Base-by-base conservation (phyloP, 805 yeast genomes). In the Spathaspora boniae region DNA sequence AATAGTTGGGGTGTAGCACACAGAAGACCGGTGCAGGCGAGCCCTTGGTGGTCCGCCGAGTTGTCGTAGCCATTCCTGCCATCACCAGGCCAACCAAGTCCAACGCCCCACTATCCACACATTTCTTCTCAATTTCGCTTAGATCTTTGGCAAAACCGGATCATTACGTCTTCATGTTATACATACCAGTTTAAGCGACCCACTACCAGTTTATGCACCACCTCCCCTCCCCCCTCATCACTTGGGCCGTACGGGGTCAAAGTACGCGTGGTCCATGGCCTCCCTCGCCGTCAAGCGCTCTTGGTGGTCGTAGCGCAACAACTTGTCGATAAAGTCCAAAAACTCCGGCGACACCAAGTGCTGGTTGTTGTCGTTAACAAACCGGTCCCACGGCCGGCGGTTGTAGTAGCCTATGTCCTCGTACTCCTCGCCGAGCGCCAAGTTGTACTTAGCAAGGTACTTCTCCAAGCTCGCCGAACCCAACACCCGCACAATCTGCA, bases 261-360 rank as follows among this genome's bases (percentile, higher is more conserved):
- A 43, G 59, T 43, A 67, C 2, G 65, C 59, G 62, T 87, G 95
- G n/a, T 61, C 75, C 83, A 87, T 79, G 17, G 96, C 93, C 57
- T 88, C 95, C 56, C 73, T 76, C 1, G 96, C 96, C 8, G 96
- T 86, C 30, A 86, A 70, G 54, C 96, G 74, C 56, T 82, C 83
- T 54, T 85, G 87, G 57, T 89, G 96, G 55, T 89, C 96, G 54
- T 86, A 88, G 42, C 84, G 74, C 48, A 88, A 68, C 42, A 88
- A 65, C 48, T 80, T 76, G 56, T 86, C 95, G 44, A 88, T 76
- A 50, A 88, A 78, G 56, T 88, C 95, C 36, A 91, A 65, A 33
- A 85, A 81, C 40, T 85, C 93, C 23, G 53, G 51, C 44, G 76
- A 72, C 20, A 80, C 79, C 44, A 87, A 66, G 50, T 78, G 79